A percentile compares a stretch with the other conserved stretches of the same genome.
Conservation (phyloP, 805 yeast species). For the Lipomyces starkeyi region DNA sequence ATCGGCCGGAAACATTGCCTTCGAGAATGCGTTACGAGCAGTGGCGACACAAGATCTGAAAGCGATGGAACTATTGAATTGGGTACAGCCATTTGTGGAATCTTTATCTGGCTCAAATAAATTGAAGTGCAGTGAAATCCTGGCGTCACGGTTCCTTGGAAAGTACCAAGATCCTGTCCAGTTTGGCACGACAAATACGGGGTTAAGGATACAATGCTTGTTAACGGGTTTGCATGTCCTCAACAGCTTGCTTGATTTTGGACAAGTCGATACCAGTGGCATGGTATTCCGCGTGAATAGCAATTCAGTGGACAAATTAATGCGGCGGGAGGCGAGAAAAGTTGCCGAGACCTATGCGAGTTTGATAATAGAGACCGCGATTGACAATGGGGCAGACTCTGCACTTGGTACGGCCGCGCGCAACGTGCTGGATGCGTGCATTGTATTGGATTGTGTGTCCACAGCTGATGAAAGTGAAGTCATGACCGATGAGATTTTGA, state of each 20-base stretch:
- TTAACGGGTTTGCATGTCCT: slow-evolving; percentile 18
- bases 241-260: slow-evolving; percentile 14
- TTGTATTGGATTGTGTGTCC: slow-evolving; percentile 21
- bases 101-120: slow-evolving; percentile 25
- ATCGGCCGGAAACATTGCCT: neutral
- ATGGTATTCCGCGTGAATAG: neutral
- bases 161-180: slow-evolving; percentile 18
- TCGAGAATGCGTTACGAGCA: slow-evolving; percentile 42
- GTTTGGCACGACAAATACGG: slow-evolving; percentile 11
- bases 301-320: slow-evolving; percentile 29
- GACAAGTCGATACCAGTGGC: neutral
- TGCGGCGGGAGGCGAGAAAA: slow-evolving; percentile 52
- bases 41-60: slow-evolving; percentile 30
- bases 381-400: neutral
- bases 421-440: slow-evolving; percentile 19
- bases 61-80: slow-evolving; percentile 25
- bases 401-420: slow-evolving; percentile 7
- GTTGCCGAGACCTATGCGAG: slow-evolving; percentile 55
- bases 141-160: slow-evolving; percentile 17
- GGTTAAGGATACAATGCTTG: slow-evolving; percentile 7
- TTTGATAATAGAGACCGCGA: slow-evolving; percentile 42
- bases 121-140: slow-evolving; percentile 22
- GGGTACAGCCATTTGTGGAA: slow-evolving; percentile 29
- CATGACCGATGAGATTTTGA: slow-evolving; percentile 20
- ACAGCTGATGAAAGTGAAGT: slow-evolving; percentile 25